phyloP scores from a whole-genome alignment of 306 rosid species.

The Gynostemma pentaphyllum region DNA sequence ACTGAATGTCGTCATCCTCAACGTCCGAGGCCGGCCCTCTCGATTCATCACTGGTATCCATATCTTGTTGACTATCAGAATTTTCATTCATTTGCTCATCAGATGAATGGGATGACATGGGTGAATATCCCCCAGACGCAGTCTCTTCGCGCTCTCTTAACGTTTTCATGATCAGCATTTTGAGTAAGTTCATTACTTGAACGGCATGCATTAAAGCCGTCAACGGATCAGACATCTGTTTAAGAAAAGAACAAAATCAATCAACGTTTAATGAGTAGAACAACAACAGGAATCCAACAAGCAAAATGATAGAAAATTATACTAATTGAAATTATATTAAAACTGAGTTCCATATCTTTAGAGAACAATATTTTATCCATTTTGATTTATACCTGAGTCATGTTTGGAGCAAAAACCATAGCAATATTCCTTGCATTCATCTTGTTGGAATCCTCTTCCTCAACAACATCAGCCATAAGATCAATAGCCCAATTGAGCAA shows the following conservation, averaged over 20 bases:
- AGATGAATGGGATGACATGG: constrained; percentile 64
- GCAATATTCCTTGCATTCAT: constrained; percentile 95
- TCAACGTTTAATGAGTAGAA: background rate
- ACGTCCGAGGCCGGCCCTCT: constrained; percentile 34
- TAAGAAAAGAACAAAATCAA: constrained; percentile 15
- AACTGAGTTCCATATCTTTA: background rate
- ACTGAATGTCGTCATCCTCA: constrained; percentile 28
- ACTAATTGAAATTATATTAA: background rate
- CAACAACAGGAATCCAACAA: background rate
- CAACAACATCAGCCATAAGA: constrained; percentile 97
- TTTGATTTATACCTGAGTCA: constrained; percentile 61
- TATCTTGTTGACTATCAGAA: constrained; percentile 54
- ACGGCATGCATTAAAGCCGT: constrained; percentile 98
- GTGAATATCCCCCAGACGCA: constrained; percentile 50
- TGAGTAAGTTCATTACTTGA: constrained; percentile 96
- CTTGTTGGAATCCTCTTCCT: constrained; percentile 76
- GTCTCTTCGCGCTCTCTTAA: constrained; percentile 69
- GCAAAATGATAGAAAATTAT: background rate
- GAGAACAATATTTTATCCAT: too few species aligned
- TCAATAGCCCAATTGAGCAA: constrained; percentile 82
- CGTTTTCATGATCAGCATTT: constrained; percentile 67
- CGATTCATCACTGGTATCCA: constrained; percentile 53
- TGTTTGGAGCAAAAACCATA: constrained; percentile 97
- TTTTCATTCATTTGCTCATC: constrained; percentile 50
- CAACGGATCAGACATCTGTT: constrained; percentile 96